phyloP scores from a whole-genome alignment of 148 eudicot genomes.

The Vaccinium darrowii region DNA sequence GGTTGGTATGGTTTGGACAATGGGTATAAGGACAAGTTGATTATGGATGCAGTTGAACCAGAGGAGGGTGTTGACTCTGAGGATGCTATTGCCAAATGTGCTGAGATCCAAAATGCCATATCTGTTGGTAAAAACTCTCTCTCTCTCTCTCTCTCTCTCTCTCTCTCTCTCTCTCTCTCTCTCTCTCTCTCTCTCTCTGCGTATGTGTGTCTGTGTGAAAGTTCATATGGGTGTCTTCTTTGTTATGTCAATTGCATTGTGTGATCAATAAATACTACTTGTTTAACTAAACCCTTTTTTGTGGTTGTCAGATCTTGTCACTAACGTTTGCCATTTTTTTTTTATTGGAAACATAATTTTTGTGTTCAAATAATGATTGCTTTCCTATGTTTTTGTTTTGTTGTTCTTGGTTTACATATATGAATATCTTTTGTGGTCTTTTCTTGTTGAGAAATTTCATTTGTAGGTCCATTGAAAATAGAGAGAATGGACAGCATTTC shows the following conservation, averaged over 20 bases:
- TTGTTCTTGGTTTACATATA: slow-evolving; percentile 1
- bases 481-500: not conserved
- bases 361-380: not conserved
- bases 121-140: slow-evolving; percentile 16
- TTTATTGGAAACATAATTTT: not conserved
- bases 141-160: not conserved
- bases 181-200: too few relatives aligned
- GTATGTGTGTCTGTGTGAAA: too few relatives aligned
- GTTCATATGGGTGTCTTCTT: too few relatives aligned
- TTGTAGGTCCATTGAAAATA: not conserved
- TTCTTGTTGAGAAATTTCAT: not conserved
- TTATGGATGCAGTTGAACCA: slow-evolving; percentile 17
- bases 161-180: too few relatives aligned
- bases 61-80: slow-evolving; percentile 19
- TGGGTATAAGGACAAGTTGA: slow-evolving; percentile 16
- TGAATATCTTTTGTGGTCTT: not conserved
- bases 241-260: too few relatives aligned
- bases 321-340: not conserved
- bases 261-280: too few relatives aligned
- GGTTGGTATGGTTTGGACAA: slow-evolving; percentile 13
- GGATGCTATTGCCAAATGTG: slow-evolving; percentile 20
- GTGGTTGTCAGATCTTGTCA: not conserved
- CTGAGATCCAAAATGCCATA: slow-evolving; percentile 22
- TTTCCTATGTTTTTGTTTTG: not conserved
- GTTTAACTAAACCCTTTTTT: not conserved